phyloP scores from a whole-genome alignment of 257 asterid species.

The Anisodus tanguticus region DNA sequence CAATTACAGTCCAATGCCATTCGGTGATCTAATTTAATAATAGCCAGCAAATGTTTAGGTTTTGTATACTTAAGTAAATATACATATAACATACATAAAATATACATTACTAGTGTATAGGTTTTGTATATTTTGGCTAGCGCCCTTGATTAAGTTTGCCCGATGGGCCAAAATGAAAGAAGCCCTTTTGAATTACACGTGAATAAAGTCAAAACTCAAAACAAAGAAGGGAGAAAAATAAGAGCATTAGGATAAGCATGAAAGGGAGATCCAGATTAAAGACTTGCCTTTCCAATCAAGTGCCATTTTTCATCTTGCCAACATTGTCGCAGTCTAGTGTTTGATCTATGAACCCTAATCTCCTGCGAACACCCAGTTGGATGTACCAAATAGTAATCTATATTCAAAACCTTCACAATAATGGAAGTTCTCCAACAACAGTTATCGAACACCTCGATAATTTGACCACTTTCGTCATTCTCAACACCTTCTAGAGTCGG shows the following conservation, averaged over 20 bases:
- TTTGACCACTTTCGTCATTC: conserved; percentile 44
- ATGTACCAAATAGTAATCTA: conserved; percentile 38
- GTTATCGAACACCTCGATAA: conserved; percentile 46
- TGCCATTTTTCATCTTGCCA: conserved; percentile 52
- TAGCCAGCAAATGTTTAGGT: too few species aligned
- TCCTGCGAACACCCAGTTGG: conserved; percentile 44
- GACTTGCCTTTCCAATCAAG: conserved; percentile 48
- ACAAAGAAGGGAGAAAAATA: background rate
- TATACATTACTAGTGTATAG: too few species aligned
- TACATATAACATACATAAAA: too few species aligned
- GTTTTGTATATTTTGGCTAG: too few species aligned
- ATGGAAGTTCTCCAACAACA: conserved; percentile 52
- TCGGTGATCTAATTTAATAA: too few species aligned
- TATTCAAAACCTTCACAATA: conserved; percentile 39
- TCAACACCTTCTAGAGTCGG: conserved; percentile 32
- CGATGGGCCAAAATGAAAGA: too few species aligned
- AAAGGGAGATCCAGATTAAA: background rate
- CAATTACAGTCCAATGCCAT: too few species aligned
- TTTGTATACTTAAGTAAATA: too few species aligned
- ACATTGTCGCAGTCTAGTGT: conserved; percentile 46
- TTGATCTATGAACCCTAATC: conserved; percentile 37
- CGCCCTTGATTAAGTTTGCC: too few species aligned
- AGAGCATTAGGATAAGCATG: background rate
- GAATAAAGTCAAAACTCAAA: background rate
- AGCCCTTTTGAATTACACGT: background rate